phyloP scores from a whole-genome alignment of 2,329 filamentous ascomycete species.

The Aspergillus sp. region DNA sequence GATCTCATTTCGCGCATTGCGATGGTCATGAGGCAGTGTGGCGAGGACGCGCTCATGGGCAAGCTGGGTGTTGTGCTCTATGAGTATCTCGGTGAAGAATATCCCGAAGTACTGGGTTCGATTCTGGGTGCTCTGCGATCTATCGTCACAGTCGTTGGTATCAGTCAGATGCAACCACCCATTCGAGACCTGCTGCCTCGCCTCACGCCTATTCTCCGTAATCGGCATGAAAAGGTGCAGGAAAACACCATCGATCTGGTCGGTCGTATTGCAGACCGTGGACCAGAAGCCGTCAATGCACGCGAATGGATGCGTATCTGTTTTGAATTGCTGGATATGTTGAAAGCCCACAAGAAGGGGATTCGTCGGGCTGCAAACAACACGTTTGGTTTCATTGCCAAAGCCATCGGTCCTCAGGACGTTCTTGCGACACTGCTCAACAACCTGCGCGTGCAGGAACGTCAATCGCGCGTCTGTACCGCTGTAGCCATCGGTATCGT shows the following conservation, averaged over 20 bases:
- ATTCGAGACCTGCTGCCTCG: conserved; percentile 93
- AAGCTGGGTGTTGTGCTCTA: conserved; percentile 92
- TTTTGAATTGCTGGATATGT: conserved; percentile 97
- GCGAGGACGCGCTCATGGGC: conserved; percentile 89
- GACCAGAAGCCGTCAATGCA: conserved; percentile 91
- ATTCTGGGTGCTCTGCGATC: conserved; percentile 91
- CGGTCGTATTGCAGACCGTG: conserved; percentile 93
- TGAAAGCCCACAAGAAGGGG: conserved; percentile 99
- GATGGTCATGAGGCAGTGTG: conserved; percentile 98
- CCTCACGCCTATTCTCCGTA: conserved; percentile 93
- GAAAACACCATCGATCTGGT: conserved; percentile 98
- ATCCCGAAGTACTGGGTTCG: conserved; percentile 92
- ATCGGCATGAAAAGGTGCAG: conserved; percentile 97
- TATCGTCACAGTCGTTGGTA: conserved; percentile 95
- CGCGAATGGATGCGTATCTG: conserved; percentile 99
- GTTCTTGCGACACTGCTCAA: conserved; percentile 91
- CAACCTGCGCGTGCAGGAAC: conserved; percentile 93
- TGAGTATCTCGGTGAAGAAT: conserved; percentile 97
- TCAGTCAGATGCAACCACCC: conserved; percentile 95
- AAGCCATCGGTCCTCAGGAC: conserved; percentile 96
- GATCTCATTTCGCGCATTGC: conserved; percentile 95
- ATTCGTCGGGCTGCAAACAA: conserved; percentile 98
- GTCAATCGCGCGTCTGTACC: conserved; percentile 96
- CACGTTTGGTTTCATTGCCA: conserved; percentile 98
- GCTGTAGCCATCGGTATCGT: conserved; percentile 98